Conservation (phyloP, 2,329 filamentous ascomycete genomes). For the Thermoascus crustaceus region DNA sequence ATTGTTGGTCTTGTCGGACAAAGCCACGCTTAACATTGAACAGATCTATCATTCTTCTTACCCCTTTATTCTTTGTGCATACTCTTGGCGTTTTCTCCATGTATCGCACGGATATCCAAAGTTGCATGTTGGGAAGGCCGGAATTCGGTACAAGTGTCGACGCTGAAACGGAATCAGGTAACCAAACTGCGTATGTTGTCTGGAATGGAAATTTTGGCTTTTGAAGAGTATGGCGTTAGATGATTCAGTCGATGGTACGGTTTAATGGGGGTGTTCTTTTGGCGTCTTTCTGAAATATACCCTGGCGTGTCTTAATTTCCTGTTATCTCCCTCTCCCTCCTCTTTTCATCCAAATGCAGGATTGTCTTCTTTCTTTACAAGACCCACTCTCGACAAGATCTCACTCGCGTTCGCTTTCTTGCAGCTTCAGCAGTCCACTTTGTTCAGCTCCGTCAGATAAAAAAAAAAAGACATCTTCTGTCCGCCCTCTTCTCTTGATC, state of each 20-base stretch:
- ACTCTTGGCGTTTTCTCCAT: slow-evolving; percentile 22
- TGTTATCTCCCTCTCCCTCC: not conserved
- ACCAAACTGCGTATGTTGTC: slow-evolving; percentile 1
- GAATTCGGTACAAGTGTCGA: slow-evolving; percentile 1
- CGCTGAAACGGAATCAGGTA: slow-evolving; percentile 13
- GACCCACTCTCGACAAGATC: too few relatives aligned
- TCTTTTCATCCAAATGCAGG: not conserved
- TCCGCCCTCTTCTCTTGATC: too few relatives aligned
- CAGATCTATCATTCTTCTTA: slow-evolving; percentile 6
- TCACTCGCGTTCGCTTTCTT: too few relatives aligned
- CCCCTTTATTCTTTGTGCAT: slow-evolving; percentile 20
- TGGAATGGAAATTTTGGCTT: not conserved
- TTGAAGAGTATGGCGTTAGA: not conserved
- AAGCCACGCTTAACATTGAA: not conserved
- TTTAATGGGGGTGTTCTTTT: not conserved
- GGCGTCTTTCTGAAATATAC: slow-evolving; percentile 2
- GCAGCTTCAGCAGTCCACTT: too few relatives aligned
- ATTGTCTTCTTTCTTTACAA: not conserved
- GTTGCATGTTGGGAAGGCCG: slow-evolving; percentile 7
- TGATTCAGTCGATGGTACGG: not conserved
- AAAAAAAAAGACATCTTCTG: too few relatives aligned
- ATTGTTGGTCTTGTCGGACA: not conserved
- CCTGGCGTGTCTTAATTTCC: slow-evolving; percentile 1
- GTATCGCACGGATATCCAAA: slow-evolving; percentile 14
- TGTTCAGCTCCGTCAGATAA: too few relatives aligned